phyloP scores from a whole-genome alignment of 257 asterid species.

The Asclepias syriaca region DNA sequence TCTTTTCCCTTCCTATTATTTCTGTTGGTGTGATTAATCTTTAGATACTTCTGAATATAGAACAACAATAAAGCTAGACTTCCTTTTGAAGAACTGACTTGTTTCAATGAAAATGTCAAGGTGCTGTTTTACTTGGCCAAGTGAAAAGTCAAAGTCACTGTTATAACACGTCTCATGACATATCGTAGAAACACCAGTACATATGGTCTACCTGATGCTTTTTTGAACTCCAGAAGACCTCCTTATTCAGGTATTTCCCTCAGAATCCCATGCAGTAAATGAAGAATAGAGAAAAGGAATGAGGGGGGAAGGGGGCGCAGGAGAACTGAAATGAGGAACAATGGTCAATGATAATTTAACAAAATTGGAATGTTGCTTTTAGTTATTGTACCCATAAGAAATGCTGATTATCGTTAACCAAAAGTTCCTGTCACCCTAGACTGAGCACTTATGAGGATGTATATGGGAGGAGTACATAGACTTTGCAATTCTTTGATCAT shows the following conservation, averaged over 20 bases:
- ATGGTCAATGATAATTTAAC: not conserved
- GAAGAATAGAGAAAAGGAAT: not conserved
- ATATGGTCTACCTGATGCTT: not conserved
- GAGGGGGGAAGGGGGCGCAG: no score
- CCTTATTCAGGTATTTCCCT: not conserved
- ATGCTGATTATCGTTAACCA: not conserved
- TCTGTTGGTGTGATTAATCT: not conserved
- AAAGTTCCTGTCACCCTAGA: not conserved
- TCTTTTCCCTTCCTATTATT: not conserved
- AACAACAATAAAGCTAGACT: not conserved
- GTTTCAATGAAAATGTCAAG: not conserved
- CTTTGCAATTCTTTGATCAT: not conserved
- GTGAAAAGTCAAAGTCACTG: not conserved
- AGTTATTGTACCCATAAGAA: not conserved
- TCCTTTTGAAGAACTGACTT: slow-evolving; percentile 4
- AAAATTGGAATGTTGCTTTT: not conserved
- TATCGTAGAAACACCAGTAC: not conserved
- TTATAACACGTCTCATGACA: not conserved
- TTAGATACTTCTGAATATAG: not conserved
- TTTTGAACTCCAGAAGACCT: not conserved
- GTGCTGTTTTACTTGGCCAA: not conserved
- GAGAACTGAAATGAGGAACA: not conserved
- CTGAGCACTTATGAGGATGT: not conserved
- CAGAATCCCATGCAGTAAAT: not conserved
- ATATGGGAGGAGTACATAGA: not conserved